phyloP scores from a whole-genome alignment of 768 basidiomycete genomes.

The Rhizopogon sp. region DNA sequence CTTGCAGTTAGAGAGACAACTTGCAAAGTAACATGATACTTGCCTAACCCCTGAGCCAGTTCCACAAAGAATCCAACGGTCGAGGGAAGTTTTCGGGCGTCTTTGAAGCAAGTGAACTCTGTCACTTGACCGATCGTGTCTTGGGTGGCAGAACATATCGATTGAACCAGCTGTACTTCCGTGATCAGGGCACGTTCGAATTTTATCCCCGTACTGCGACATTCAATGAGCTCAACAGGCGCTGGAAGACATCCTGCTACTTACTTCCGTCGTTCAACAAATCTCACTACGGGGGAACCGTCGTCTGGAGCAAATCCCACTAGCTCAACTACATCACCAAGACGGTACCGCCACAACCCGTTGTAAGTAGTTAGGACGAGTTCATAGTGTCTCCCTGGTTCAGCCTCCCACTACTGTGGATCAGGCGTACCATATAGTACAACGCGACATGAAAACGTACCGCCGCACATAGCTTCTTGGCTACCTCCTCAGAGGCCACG shows the following conservation, averaged over 20 bases:
- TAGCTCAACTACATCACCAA: constrained; percentile 16
- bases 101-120: neutral
- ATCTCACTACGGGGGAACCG: constrained; percentile 15
- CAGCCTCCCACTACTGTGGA: constrained; percentile 9
- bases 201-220: constrained; percentile 8
- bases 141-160: constrained; percentile 1
- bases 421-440: constrained; percentile 2
- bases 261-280: constrained; percentile 16
- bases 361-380: constrained; percentile 15
- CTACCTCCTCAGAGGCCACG: constrained; percentile 3
- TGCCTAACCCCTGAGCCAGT: constrained; percentile 6
- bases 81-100: neutral
- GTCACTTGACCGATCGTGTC: constrained; percentile 8
- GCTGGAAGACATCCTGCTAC: neutral
- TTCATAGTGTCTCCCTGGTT: constrained; percentile 13
- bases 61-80: constrained; percentile 10
- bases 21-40: neutral
- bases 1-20: neutral
- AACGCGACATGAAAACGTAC: constrained; percentile 5
- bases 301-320: constrained; percentile 13
- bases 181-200: constrained; percentile 3
- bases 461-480: constrained; percentile 11
- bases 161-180: constrained; percentile 8
- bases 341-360: constrained; percentile 20
- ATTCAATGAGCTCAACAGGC: neutral